Percentiles rank a stretch among this genome's conserved stretches.
Conservation (phyloP, 208 protist genomes). For the Acanthamoeba triangularis region DNA sequence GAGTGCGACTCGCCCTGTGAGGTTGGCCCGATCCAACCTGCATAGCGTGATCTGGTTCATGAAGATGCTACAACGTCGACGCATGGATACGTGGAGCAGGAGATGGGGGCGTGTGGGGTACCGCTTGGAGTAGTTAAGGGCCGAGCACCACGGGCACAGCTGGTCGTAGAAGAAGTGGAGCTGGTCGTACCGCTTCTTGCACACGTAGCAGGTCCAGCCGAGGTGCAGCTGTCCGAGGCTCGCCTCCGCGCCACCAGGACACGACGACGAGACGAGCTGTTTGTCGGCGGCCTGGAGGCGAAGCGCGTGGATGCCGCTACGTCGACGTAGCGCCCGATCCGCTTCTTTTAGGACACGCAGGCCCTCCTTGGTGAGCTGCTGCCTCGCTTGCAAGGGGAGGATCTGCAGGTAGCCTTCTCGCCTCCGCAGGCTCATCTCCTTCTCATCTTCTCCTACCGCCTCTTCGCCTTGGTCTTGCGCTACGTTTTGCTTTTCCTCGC, state of each 20-base stretch:
- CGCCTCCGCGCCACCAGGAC: not conserved
- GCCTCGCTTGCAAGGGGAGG: not conserved
- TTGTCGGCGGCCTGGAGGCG: constrained; percentile 20
- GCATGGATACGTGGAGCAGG: too few relatives aligned
- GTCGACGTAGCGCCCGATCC: not conserved
- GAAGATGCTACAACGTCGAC: not conserved
- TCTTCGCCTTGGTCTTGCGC: not conserved
- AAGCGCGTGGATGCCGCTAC: not conserved
- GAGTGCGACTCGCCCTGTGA: constrained; percentile 95
- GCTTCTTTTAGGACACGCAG: not conserved
- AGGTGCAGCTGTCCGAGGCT: constrained; percentile 6
- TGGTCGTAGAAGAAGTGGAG: constrained; percentile 96
- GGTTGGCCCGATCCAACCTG: constrained; percentile 91
- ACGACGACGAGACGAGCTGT: not conserved
- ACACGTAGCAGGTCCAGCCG: constrained; percentile 33
- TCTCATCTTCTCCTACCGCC: not conserved
- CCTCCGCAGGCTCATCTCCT: not conserved
- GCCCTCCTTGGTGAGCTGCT: not conserved
- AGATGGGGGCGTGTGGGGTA: constrained; percentile 63
- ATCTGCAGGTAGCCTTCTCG: not conserved
- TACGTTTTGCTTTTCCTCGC: not conserved
- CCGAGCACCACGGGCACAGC: constrained; percentile 96
- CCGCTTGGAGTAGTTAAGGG: constrained; percentile 97
- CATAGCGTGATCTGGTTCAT: not conserved
- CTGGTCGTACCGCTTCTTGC: constrained; percentile 41